Base-by-base conservation (phyloP, 805 yeast genomes). In the Priceomyces medius region DNA sequence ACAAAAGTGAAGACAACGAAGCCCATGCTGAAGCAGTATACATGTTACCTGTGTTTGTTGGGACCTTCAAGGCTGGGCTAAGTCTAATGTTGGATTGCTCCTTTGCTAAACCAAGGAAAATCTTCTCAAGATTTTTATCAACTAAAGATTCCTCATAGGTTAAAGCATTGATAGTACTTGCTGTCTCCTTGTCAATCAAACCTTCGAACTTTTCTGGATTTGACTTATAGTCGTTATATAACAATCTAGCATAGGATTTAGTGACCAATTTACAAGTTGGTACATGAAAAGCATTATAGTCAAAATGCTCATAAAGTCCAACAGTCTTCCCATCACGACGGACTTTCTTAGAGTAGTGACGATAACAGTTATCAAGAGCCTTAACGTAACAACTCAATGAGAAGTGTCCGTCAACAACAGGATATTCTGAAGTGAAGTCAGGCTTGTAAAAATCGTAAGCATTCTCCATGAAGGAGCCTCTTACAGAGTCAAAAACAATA, bases 371-470 rank as follows among this genome's bases (percentile, higher is more conserved):
- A 73, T 93, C 98, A 44, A 93, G 71, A 20, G 99, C 97, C 67
- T 85, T 85, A 51, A 90, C 88, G 75, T 93, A 93, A 74, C 99
- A 93, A 29, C 88, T 67, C 61, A 93, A 75, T 3, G 98, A 91
- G 73, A 81, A 93, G 69, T 93, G 97, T 53, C 99, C 99, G 63
- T 93, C 97, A 49, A 93, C 99, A 47, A 83, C 85, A 24, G 99
- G 99, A 71, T 93, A 93, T 73, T 93, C 99, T 51, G 87, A 78
- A 49, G 91, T 85, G 76, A 93, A 87, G 69, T 93, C 91, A 49
- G 99, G 98, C 80, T 93, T 91, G 77, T 91, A 93, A 73, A 93
- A 90, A 73, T 93, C 99, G 68, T 93, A 93, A 33, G 93, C 97
- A 63, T 93, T 96, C 68, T 88, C 91, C 95, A 93, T 87, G 77